Percentiles rank a stretch among this genome's conserved stretches.
phyloP scores from a whole-genome alignment of 116 monocot species.

The Trichopus zeylanicus region DNA sequence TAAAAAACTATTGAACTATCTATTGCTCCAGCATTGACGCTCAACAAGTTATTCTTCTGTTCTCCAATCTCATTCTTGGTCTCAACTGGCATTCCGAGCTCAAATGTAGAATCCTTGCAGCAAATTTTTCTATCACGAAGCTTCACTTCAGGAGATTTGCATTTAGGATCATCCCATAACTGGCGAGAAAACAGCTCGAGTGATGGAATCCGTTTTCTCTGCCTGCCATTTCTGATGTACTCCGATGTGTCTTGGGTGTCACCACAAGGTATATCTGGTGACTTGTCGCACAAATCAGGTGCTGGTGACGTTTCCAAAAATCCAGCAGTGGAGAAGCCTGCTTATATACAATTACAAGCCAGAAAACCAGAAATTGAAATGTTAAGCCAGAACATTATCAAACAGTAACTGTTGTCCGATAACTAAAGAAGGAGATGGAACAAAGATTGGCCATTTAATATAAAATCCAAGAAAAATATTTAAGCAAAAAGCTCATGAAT shows the following conservation, averaged over 20 bases:
- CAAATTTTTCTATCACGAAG: not conserved
- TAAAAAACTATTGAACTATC: slow-evolving; percentile 8
- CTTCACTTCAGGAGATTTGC: not conserved
- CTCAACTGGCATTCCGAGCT: slow-evolving; percentile 5
- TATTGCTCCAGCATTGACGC: slow-evolving; percentile 33
- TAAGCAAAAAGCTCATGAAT: no score
- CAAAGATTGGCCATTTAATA: no score
- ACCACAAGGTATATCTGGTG: slow-evolving; percentile 7
- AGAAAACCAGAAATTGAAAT: no score
- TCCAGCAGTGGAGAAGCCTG: not conserved
- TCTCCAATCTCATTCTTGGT: not conserved
- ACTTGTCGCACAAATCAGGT: not conserved
- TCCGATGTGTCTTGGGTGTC: slow-evolving; percentile 31
- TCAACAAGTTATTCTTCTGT: slow-evolving; percentile 1
- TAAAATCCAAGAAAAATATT: no score
- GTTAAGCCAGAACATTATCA: no score
- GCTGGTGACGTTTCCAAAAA: not conserved
- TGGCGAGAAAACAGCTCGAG: slow-evolving; percentile 25
- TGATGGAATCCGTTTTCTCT: slow-evolving; percentile 22
- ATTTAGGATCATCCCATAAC: not conserved
- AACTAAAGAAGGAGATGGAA: no score
- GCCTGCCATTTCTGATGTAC: slow-evolving; percentile 27
- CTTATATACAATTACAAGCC: no score
- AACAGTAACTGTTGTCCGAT: no score
- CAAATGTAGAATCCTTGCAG: slow-evolving; percentile 20